Evolutionary conservation across 1,284 basidiomycete genomes (phyloP), one percentile per base, ranked within the genome.

Genomic region (Hypsizygus ulmarius): DNA sequence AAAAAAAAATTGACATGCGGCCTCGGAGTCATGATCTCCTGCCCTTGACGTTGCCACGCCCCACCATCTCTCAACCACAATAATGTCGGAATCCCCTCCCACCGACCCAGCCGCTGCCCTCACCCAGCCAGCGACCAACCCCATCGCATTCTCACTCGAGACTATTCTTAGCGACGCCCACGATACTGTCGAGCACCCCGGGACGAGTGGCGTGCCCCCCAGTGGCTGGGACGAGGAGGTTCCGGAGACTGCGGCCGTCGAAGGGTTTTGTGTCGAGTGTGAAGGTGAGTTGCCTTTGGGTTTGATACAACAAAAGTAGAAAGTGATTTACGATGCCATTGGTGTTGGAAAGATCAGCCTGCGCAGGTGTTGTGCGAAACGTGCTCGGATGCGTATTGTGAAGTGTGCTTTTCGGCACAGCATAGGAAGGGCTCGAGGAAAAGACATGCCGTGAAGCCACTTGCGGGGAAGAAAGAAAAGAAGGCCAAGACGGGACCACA

Each of bases 321-420:
- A 43, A 21, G 41, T 32, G 30, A 39, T 35, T 49, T 28, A 40
- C 38, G 45, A 25, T 11, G 18, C 41, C 6, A 18, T 28, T 34
- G 33, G 43, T 52, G 36, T 38, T 50, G 41, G 43, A 34, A 58
- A 91, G 88, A 91, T 70, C 89, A 91, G 66, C 87, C 89, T 47
- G 84, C 87, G 6, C 79, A 88, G 59, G 59, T 90, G 12, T 65
- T 72, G 41, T 91, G 89, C 57, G 80, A 84, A 59, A 73, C 76
- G 8, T 91, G 89, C 60, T 66, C 58, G 5, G 88, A 91, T 62
- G 66, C 74, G 29, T 91, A 82, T 59, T 91, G 89, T 53, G 84
- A 90, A 62, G 88, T 91, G 16, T 91, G 89, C 69, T 91, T 86
- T 63, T 77, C 84, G 9, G 78, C 87, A 0, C 87, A 87, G 60